A percentile compares a stretch with the other conserved stretches of the same genome.
Conservation (phyloP, 139 green algal genomes). For the Chlamydomonas sp. region DNA sequence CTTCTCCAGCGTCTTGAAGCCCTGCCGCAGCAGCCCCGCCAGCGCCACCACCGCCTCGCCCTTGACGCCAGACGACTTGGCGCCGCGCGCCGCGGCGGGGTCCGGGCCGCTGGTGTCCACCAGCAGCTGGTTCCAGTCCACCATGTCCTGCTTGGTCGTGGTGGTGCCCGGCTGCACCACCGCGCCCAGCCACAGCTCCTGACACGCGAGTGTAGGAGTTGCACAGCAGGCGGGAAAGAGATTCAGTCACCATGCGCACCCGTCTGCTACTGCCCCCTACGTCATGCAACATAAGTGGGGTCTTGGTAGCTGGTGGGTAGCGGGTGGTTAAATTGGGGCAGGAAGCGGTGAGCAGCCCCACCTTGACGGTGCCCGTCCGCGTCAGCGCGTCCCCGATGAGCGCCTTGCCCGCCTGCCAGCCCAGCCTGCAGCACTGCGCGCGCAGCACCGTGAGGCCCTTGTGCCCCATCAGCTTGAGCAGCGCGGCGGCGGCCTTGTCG, state of each 20-base stretch:
- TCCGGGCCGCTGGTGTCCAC: neutral
- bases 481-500: neutral
- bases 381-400: slow-evolving; percentile 24
- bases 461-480: slow-evolving; percentile 23
- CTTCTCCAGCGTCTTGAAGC: slow-evolving; percentile 35
- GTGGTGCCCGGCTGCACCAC: slow-evolving; percentile 9
- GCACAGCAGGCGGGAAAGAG: no score
- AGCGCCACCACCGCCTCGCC: slow-evolving; percentile 27
- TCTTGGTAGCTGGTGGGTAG: no score
- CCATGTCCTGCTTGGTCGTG: neutral
- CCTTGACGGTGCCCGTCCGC: neutral
- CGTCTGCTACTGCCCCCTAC: no score
- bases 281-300: no score
- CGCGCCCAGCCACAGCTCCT: slow-evolving; percentile 31
- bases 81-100: neutral
- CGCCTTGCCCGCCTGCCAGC: slow-evolving; percentile 4
- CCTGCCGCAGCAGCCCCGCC: slow-evolving; percentile 10
- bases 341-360: neutral
- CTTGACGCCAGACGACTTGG: neutral
- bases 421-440: slow-evolving; percentile 26
- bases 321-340: neutral
- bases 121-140: slow-evolving; percentile 38
- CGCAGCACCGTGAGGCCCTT: slow-evolving; percentile 32
- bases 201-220: neutral
- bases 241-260: no score